Evolutionary conservation across 2,329 filamentous ascomycete species (phyloP).

Genomic region (Alternaria infectoria): DNA sequence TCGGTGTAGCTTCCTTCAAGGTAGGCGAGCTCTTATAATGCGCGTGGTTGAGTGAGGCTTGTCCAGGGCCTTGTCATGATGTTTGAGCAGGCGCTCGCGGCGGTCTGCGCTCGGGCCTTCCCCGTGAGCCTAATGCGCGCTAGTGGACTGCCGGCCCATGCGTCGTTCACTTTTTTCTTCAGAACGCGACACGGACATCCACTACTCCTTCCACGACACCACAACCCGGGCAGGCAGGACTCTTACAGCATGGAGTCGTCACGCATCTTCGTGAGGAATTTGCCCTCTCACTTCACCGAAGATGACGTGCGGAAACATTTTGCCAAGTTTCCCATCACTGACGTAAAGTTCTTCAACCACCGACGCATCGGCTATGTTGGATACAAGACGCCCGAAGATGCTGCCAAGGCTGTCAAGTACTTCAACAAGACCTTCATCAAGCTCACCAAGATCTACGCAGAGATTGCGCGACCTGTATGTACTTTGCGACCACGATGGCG

Average conservation of each 20-base stretch:
- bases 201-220: background rate
- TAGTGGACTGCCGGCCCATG: slow-evolving; percentile 10
- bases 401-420: slow-evolving; percentile 84
- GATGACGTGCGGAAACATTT: slow-evolving; percentile 91
- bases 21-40: slow-evolving; percentile 7
- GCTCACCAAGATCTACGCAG: slow-evolving; percentile 92
- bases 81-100: slow-evolving; percentile 21
- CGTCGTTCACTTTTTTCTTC: slow-evolving; percentile 19
- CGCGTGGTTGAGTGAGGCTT: slow-evolving; percentile 13
- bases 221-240: slow-evolving; percentile 25
- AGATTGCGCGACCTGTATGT: slow-evolving; percentile 81
- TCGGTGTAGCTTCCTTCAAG: background rate
- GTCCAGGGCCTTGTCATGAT: slow-evolving; percentile 19
- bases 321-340: slow-evolving; percentile 78
- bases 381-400: slow-evolving; percentile 82
- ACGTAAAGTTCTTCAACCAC: slow-evolving; percentile 88
- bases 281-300: slow-evolving; percentile 85
- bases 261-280: slow-evolving; percentile 72
- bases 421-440: slow-evolving; percentile 95
- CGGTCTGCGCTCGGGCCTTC: slow-evolving; percentile 9
- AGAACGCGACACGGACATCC: slow-evolving; percentile 8
- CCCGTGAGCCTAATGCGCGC: background rate
- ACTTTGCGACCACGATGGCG: background rate
- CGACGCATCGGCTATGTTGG: slow-evolving; percentile 95
- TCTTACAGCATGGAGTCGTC: slow-evolving; percentile 69